phyloP scores from a whole-genome alignment of 208 protist species.

The Acanthamoeba lenticulata region DNA sequence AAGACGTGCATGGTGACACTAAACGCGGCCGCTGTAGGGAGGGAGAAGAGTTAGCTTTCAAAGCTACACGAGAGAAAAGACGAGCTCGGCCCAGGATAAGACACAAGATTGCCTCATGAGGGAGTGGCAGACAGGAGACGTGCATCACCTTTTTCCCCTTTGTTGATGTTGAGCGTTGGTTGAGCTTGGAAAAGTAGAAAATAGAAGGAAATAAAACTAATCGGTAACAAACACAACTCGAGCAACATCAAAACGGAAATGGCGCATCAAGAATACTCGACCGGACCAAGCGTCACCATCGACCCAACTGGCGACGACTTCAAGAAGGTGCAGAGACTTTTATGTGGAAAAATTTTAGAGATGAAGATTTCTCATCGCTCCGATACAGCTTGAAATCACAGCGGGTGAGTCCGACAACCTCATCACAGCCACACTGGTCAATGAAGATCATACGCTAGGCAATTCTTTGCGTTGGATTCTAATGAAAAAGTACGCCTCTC shows the following conservation, averaged over 20 bases:
- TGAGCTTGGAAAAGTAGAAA: too few relatives aligned
- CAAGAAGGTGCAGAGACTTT: not conserved
- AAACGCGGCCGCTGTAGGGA: not conserved
- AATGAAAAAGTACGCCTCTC: conserved; percentile 43
- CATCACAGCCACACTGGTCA: not conserved
- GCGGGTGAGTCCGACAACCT: conserved; percentile 21
- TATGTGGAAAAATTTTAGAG: not conserved
- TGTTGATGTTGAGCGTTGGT: too few relatives aligned
- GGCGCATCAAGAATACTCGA: too few relatives aligned
- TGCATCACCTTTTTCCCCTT: too few relatives aligned
- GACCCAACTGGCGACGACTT: conserved; percentile 3
- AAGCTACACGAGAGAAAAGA: not conserved
- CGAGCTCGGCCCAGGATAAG: too few relatives aligned
- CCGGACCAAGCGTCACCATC: not conserved
- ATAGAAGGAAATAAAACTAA: not conserved
- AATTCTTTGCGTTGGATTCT: conserved; percentile 49
- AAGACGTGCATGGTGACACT: not conserved
- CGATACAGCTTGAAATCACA: not conserved
- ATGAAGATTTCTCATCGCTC: not conserved
- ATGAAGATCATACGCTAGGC: conserved; percentile 66
- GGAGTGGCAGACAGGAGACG: too few relatives aligned
- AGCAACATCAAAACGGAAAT: not conserved
- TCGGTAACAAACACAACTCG: not conserved
- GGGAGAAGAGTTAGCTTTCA: too few relatives aligned
- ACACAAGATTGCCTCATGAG: too few relatives aligned